Evolutionary conservation across 129 eudicot species (phyloP).

Genomic region (Centaurea solstitialis): DNA sequence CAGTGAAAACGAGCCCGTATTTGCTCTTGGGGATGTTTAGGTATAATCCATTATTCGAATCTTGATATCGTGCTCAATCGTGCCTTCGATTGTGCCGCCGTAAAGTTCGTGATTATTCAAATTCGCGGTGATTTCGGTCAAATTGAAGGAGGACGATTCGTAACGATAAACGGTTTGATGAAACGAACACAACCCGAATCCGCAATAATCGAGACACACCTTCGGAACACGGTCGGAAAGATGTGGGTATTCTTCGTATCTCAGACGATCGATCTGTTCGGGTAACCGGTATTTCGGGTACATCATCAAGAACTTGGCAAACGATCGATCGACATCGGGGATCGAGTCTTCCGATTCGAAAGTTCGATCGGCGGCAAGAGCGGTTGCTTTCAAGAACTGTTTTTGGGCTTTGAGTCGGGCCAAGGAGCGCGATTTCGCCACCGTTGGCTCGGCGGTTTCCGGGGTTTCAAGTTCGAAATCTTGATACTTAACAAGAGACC

Average conservation of each 20-base stretch:
- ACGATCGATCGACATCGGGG: conserved; percentile 62
- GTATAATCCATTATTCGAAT: conserved; percentile 78
- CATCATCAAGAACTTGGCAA: conserved; percentile 75
- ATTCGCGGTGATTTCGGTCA: no score
- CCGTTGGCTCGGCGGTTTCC: conserved; percentile 44
- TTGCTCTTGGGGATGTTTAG: conserved; percentile 87
- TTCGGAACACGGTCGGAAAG: conserved; percentile 61
- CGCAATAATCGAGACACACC: no score
- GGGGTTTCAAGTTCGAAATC: conserved; percentile 43
- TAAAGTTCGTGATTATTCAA: no score
- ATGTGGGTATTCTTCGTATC: conserved; percentile 78
- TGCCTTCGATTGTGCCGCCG: no score
- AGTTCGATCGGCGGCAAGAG: conserved; percentile 74
- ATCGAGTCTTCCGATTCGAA: conserved; percentile 68
- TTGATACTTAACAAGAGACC: conserved; percentile 67
- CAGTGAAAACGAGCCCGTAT: conserved; percentile 89
- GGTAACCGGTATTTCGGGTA: conserved; percentile 80
- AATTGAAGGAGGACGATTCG: no score
- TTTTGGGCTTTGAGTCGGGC: conserved; percentile 71
- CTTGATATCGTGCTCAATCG: no score
- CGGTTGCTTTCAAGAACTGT: conserved; percentile 78
- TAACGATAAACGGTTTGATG: no score
- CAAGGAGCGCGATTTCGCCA: conserved; percentile 64
- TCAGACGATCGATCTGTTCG: conserved; percentile 76
- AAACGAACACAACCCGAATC: no score